Conservation (phyloP, 2,329 filamentous ascomycete species). For the Diaporthe caulivora region DNA sequence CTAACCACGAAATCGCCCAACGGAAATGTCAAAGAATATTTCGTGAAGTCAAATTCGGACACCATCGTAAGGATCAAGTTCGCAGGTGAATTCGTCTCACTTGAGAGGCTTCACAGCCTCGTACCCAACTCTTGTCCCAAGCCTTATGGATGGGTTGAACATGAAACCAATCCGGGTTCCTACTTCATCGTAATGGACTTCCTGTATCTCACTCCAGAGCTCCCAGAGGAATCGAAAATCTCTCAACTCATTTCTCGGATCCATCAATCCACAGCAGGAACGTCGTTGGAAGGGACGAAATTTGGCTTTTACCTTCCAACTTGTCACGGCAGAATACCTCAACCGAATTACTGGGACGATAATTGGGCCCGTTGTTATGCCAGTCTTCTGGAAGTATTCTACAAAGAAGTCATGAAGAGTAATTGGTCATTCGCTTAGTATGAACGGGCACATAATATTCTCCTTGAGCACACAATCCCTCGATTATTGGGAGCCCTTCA, state of each 20-base stretch:
- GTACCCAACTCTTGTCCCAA: slow-evolving; percentile 17
- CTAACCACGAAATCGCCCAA: not conserved
- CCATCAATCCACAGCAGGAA: slow-evolving; percentile 12
- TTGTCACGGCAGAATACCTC: slow-evolving; percentile 29
- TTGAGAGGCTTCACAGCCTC: not conserved
- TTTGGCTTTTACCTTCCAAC: slow-evolving; percentile 21
- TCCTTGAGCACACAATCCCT: slow-evolving; percentile 20
- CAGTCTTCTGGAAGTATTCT: not conserved
- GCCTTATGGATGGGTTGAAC: slow-evolving; percentile 24
- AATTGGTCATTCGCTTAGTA: not conserved
- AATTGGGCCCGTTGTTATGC: slow-evolving; percentile 20
- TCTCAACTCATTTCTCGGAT: not conserved
- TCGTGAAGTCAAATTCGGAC: slow-evolving; percentile 9
- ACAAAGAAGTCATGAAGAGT: slow-evolving; percentile 14
- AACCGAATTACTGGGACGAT: slow-evolving; percentile 25
- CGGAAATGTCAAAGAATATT: slow-evolving; percentile 1
- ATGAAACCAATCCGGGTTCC: not conserved
- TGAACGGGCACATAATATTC: not conserved
- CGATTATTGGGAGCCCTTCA: slow-evolving; percentile 13
- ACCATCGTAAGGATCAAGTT: not conserved
- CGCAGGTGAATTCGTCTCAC: slow-evolving; percentile 6
- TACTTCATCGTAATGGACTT: slow-evolving; percentile 32
- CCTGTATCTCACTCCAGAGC: not conserved
- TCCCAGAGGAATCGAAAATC: not conserved
- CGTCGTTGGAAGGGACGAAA: not conserved